Evolutionary conservation across 306 rosid species (phyloP).

Genomic region (Prunus fruticosa): DNA sequence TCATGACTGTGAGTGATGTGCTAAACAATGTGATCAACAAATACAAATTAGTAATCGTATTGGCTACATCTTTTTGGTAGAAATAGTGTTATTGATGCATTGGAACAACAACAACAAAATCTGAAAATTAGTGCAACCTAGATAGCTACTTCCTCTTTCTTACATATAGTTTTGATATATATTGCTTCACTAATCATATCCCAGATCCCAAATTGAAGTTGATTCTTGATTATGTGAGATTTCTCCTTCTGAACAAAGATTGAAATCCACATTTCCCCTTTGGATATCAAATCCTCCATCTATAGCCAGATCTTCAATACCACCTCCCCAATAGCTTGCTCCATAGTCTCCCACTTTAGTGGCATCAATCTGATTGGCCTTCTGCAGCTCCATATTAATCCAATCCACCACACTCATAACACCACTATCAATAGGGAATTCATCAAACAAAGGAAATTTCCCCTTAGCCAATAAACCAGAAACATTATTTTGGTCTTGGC

Average conservation of each 20-base stretch:
- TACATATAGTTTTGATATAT: neutral
- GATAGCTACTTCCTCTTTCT: neutral
- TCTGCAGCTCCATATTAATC: conserved; percentile 39
- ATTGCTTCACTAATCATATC: conserved; percentile 6
- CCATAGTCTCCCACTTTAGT: conserved; percentile 22
- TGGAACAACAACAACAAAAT: neutral
- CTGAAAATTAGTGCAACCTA: neutral
- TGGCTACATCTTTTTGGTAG: too few species aligned
- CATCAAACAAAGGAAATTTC: conserved; percentile 1
- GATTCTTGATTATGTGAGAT: conserved; percentile 19
- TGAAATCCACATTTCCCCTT: conserved; percentile 12
- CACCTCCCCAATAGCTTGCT: conserved; percentile 27
- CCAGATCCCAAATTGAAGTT: conserved; percentile 60
- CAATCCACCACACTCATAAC: conserved; percentile 36
- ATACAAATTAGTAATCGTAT: too few species aligned
- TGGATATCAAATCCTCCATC: conserved; percentile 25
- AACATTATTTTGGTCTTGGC: neutral
- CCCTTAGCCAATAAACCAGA: neutral
- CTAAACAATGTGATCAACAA: too few species aligned
- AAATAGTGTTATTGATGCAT: neutral
- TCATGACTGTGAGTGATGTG: too few species aligned
- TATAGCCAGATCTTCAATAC: conserved; percentile 17
- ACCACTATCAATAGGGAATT: conserved; percentile 1
- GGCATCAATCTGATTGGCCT: conserved; percentile 12
- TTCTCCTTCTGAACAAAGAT: conserved; percentile 14